phyloP scores from a whole-genome alignment of 2,329 filamentous ascomycete species.

The Nakataea oryzae region DNA sequence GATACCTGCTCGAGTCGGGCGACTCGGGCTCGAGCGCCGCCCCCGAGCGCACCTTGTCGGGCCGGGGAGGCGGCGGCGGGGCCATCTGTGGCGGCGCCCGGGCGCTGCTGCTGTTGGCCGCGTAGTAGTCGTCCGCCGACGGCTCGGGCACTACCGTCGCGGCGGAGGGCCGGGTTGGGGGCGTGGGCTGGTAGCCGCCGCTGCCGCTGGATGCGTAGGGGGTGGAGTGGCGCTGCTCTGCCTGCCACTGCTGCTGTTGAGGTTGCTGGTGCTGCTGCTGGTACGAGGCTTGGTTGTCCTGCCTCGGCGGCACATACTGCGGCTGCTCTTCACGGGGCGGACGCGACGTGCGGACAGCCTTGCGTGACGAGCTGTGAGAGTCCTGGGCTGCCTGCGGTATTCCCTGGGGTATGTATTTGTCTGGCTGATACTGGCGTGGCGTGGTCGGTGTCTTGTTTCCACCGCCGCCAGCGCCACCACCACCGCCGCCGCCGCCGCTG shows the following conservation, averaged over 20 bases:
- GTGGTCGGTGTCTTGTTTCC: constrained; percentile 2
- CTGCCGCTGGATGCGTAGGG: neutral
- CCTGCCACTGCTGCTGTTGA: neutral
- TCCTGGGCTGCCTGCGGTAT: no score
- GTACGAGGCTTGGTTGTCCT: neutral
- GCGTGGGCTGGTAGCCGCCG: neutral
- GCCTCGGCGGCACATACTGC: neutral
- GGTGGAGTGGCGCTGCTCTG: neutral
- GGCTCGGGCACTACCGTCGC: constrained; percentile 4
- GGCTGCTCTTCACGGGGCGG: no score
- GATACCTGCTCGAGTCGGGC: neutral
- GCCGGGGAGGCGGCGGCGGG: constrained; percentile 20
- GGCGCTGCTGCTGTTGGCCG: constrained; percentile 2
- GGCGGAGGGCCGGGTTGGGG: neutral
- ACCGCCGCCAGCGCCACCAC: neutral
- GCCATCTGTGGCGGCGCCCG: constrained; percentile 10
- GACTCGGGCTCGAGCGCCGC: constrained; percentile 7
- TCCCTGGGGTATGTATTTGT: no score
- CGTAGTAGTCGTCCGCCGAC: constrained; percentile 11
- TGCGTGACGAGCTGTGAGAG: neutral
- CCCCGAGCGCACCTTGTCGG: constrained; percentile 18
- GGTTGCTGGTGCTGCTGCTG: neutral
- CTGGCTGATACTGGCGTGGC: neutral
- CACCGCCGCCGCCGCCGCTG: neutral
- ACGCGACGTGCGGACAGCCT: neutral